Evolutionary conservation across 495 filamentous ascomycete species (phyloP).

Genomic region (Neurospora sp.): DNA sequence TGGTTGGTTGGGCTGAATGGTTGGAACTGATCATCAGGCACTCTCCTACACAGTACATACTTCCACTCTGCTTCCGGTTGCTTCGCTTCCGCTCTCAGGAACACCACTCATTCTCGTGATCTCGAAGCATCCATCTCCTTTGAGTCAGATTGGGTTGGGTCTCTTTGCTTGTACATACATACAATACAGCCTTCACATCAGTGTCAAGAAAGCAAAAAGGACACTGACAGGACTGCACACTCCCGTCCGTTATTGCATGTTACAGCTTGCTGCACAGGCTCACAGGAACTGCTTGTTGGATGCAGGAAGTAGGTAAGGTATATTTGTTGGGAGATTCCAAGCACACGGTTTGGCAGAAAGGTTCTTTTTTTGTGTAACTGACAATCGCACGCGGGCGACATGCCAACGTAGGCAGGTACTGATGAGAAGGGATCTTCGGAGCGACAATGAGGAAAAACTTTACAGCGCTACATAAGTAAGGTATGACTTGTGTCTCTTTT

Average conservation of each 20-base stretch:
- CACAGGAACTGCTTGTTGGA: neutral
- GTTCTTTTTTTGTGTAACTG: neutral
- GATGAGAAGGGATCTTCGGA: no score
- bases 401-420: neutral
- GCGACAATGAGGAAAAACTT: no score
- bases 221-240: neutral
- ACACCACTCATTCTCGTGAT: neutral
- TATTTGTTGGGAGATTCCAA: neutral
- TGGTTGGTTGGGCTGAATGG: neutral
- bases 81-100: neutral
- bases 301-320: neutral
- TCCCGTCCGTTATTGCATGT: neutral
- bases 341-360: neutral
- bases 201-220: neutral
- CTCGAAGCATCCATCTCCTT: neutral
- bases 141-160: neutral
- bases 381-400: neutral
- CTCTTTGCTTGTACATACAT: neutral
- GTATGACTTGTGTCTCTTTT: no score
- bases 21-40: neutral
- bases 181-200: neutral
- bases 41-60: neutral
- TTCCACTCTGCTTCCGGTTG: neutral
- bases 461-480: no score
- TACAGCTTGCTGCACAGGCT: neutral